Evolutionary conservation across 257 asterid species (phyloP).

Genomic region (Cordia subcordata): DNA sequence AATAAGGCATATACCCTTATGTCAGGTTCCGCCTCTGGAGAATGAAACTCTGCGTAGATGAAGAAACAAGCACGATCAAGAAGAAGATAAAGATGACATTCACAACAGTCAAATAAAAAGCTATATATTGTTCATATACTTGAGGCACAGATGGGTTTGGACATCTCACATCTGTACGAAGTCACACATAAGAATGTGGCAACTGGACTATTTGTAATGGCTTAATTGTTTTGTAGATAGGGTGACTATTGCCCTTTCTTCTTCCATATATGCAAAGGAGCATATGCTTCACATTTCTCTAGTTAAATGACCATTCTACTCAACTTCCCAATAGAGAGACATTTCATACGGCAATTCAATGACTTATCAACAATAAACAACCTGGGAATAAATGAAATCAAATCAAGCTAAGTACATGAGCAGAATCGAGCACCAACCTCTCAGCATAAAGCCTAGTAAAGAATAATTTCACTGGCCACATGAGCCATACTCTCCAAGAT

Average conservation of each 20-base stretch:
- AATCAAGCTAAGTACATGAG: neutral
- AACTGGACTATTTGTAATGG: too few species aligned
- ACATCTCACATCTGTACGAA: neutral
- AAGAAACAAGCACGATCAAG: neutral
- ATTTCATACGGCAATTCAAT: neutral
- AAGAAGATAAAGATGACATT: neutral
- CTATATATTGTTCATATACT: neutral
- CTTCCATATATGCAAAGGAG: neutral
- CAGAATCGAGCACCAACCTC: neutral
- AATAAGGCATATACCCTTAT: too few species aligned
- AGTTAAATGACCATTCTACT: neutral
- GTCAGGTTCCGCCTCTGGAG: constrained; percentile 20
- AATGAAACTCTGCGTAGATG: constrained; percentile 25
- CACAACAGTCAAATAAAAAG: neutral
- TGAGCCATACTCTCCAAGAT: too few species aligned
- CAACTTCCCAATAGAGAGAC: neutral
- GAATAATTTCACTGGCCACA: too few species aligned
- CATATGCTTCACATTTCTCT: neutral
- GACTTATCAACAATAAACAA: neutral
- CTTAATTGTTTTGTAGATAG: too few species aligned
- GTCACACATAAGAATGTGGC: too few species aligned
- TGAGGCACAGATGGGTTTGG: neutral
- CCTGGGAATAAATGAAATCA: neutral
- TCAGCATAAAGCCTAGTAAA: neutral
- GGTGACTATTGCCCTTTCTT: too few species aligned